phyloP scores from a whole-genome alignment of 2,329 filamentous ascomycete species.

The Sporothrix protearum region DNA sequence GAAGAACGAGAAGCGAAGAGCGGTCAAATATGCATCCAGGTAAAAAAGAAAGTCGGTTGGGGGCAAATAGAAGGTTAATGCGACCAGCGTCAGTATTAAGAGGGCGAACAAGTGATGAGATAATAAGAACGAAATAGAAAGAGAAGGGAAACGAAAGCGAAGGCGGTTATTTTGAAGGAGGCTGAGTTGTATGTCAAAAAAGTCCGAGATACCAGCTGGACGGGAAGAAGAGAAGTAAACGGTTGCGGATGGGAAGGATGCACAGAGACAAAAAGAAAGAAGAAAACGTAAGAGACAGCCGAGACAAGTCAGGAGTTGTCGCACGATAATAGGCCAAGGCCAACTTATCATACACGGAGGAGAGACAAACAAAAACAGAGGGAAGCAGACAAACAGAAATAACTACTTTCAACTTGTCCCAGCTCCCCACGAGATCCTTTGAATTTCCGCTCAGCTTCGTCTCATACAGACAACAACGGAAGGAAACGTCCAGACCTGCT shows the following conservation, averaged over 20 bases:
- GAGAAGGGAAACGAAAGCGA: neutral
- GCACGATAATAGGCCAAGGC: constrained; percentile 4
- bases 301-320: constrained; percentile 17
- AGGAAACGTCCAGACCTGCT: neutral
- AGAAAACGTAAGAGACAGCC: constrained; percentile 2
- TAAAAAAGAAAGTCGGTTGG: too few relatives aligned
- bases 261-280: neutral
- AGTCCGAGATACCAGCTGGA: constrained; percentile 12
- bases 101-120: neutral
- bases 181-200: neutral
- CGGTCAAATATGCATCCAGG: neutral
- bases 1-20: neutral
- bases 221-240: neutral
- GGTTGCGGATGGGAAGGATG: neutral
- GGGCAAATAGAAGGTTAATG: constrained; percentile 11
- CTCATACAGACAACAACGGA: neutral
- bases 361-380: neutral
- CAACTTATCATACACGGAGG: neutral
- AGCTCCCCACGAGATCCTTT: neutral
- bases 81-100: neutral
- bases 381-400: neutral
- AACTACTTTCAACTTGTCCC: neutral
- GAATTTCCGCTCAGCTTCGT: neutral
- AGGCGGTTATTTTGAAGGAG: constrained; percentile 4
- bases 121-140: neutral